These are phyloP conservation scores for Aureobasidium sp. DNA, from an alignment of 2,329 filamentous ascomycete genomes.

Conservation along the genomic window DNA sequence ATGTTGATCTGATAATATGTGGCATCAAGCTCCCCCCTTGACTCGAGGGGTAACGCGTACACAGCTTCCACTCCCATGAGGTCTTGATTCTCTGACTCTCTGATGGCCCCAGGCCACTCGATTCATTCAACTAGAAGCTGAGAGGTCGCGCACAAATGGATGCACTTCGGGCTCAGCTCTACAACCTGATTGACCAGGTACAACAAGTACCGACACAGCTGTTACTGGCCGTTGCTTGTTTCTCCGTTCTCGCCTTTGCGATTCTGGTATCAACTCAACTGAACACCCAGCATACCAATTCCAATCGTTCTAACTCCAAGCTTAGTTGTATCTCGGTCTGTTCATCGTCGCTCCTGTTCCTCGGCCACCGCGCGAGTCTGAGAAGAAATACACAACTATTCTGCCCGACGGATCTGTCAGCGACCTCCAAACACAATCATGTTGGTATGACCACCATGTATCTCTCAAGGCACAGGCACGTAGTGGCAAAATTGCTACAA, in stretches of 20 bases:
- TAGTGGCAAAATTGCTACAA: slow-evolving; percentile 25
- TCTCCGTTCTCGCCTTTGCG: slow-evolving; percentile 22
- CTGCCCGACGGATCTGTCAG: slow-evolving; percentile 55
- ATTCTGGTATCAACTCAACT: slow-evolving; percentile 21
- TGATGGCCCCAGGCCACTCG: neutral
- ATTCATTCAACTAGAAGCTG: neutral
- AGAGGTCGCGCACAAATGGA: slow-evolving; percentile 8
- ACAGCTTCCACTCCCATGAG: neutral
- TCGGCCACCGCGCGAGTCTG: slow-evolving; percentile 63
- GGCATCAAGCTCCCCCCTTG: slow-evolving; percentile 3
- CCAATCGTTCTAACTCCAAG: neutral
- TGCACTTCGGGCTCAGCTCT: neutral
- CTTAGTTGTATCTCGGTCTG: slow-evolving; percentile 42
- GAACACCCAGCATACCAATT: neutral
- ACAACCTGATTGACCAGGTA: slow-evolving; percentile 1
- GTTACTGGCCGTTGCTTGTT: slow-evolving; percentile 7
- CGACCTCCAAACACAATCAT: slow-evolving; percentile 58
- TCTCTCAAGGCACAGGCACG: slow-evolving; percentile 45
- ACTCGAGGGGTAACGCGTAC: slow-evolving; percentile 11
- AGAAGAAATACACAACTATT: slow-evolving; percentile 80
- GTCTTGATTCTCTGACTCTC: neutral
- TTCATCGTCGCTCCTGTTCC: slow-evolving; percentile 74
- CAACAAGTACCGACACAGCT: slow-evolving; percentile 3
- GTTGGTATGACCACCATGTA: slow-evolving; percentile 77
- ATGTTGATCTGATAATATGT: slow-evolving; percentile 1